Conservation (phyloP, 345 rosid species). For the Corymbia maculata region DNA sequence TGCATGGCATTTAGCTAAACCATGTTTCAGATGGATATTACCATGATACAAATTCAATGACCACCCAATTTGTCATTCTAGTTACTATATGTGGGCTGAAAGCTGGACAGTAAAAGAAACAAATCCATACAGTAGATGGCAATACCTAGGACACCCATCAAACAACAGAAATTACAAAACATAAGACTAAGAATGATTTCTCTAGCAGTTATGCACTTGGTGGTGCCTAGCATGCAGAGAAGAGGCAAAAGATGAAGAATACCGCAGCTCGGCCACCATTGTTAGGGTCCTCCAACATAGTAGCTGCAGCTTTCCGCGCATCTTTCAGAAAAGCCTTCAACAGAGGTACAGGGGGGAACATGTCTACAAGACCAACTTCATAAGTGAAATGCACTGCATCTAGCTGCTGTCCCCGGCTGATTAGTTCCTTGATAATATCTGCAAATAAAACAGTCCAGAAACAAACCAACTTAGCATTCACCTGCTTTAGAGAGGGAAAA, state of each 20-base stretch:
- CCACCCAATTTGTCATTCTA: background rate
- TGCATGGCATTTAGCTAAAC: background rate
- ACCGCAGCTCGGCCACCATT: slow-evolving; percentile 87
- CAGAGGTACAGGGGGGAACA: slow-evolving; percentile 82
- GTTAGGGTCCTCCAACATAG: slow-evolving; percentile 75
- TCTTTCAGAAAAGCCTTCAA: slow-evolving; percentile 84
- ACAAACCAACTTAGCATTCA: background rate
- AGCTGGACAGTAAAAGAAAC: background rate
- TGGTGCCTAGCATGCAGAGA: background rate
- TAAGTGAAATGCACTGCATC: slow-evolving; percentile 97
- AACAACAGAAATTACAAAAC: background rate
- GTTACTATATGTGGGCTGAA: background rate
- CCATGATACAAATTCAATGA: background rate
- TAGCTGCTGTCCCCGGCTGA: slow-evolving; percentile 89
- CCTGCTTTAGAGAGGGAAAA: background rate
- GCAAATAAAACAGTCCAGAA: background rate
- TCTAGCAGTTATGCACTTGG: background rate
- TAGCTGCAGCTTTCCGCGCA: slow-evolving; percentile 81
- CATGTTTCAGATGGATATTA: background rate
- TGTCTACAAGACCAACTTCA: slow-evolving; percentile 85
- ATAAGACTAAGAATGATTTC: background rate
- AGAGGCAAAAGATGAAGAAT: background rate
- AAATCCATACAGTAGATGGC: background rate
- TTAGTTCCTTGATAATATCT: slow-evolving; percentile 87
- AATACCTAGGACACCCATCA: background rate